These are phyloP conservation scores for Cercophora samala DNA, from an alignment of 495 filamentous ascomycete species.

Conservation along the genomic window DNA sequence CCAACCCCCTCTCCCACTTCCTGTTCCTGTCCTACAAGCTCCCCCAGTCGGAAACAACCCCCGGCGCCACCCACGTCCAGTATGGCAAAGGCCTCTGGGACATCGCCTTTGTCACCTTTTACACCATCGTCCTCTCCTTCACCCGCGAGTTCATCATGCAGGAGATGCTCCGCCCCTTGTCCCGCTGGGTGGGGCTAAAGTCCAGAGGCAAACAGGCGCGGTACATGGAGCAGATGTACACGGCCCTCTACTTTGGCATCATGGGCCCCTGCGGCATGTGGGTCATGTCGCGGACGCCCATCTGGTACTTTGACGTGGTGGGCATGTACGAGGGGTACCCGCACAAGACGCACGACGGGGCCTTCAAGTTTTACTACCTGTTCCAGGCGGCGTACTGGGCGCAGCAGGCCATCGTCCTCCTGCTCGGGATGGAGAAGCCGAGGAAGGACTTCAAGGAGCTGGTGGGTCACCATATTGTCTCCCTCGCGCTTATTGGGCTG, in stretches of 20 bases:
- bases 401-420: slow-evolving; percentile 87
- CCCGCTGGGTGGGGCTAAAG: slow-evolving; percentile 64
- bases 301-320: slow-evolving; percentile 96
- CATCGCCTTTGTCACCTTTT: slow-evolving; percentile 84
- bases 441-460: slow-evolving; percentile 96
- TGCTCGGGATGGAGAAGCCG: slow-evolving; percentile 89
- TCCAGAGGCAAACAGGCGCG: slow-evolving; percentile 77
- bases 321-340: slow-evolving; percentile 93
- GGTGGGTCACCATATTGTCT: slow-evolving; percentile 91
- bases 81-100: slow-evolving; percentile 90
- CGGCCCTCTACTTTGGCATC: slow-evolving; percentile 87
- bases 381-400: slow-evolving; percentile 95
- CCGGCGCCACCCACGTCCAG: slow-evolving; percentile 56
- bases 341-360: slow-evolving; percentile 74
- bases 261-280: slow-evolving; percentile 86
- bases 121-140: slow-evolving; percentile 84
- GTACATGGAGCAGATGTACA: slow-evolving; percentile 98
- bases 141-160: slow-evolving; percentile 98
- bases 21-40: slow-evolving; percentile 93
- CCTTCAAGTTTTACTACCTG: slow-evolving; percentile 97
- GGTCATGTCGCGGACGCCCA: slow-evolving; percentile 82
- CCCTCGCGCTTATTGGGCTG: slow-evolving; percentile 76
- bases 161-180: slow-evolving; percentile 77
- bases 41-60: slow-evolving; percentile 43
- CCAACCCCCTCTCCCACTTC: slow-evolving; percentile 80